A percentile compares a stretch with the other conserved stretches of the same genome.
Conservation (phyloP, 2,329 filamentous ascomycete genomes). For the Fusarium praegraminearum region DNA sequence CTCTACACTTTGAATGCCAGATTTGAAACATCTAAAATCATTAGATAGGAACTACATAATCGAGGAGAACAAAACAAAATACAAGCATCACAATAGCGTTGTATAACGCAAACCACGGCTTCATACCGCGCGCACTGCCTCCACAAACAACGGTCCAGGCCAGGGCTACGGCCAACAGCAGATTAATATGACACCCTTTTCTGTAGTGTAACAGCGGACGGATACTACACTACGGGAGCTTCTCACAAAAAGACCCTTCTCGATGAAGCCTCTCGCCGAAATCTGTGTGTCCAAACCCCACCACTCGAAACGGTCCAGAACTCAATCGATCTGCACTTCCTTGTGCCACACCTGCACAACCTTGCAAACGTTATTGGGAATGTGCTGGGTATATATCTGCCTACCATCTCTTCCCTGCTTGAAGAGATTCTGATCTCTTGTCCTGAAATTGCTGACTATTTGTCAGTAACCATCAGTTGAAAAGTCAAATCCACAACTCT, state of each 20-base stretch:
- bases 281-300: conserved; percentile 40
- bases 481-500: background rate
- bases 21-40: background rate
- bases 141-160: conserved; percentile 26
- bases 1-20: background rate
- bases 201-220: conserved; percentile 28
- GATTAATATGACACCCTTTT: background rate
- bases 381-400: conserved; percentile 37
- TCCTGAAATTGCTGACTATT: background rate
- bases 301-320: conserved; percentile 47
- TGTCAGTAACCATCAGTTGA: background rate
- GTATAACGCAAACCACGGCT: conserved; percentile 20
- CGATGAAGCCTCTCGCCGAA: conserved; percentile 23
- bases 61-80: background rate
- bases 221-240: conserved; percentile 4
- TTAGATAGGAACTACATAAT: background rate
- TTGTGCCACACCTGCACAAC: conserved; percentile 45
- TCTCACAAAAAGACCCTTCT: conserved; percentile 26
- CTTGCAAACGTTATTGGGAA: conserved; percentile 28
- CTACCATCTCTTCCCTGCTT: conserved; percentile 23
- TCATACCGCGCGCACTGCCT: conserved; percentile 8
- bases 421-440: background rate
- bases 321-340: conserved; percentile 49
- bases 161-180: conserved; percentile 1
- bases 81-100: background rate